These are phyloP conservation scores for Scedosporium minutisporum DNA, from an alignment of 2,329 filamentous ascomycete species.

Conservation along the genomic window DNA sequence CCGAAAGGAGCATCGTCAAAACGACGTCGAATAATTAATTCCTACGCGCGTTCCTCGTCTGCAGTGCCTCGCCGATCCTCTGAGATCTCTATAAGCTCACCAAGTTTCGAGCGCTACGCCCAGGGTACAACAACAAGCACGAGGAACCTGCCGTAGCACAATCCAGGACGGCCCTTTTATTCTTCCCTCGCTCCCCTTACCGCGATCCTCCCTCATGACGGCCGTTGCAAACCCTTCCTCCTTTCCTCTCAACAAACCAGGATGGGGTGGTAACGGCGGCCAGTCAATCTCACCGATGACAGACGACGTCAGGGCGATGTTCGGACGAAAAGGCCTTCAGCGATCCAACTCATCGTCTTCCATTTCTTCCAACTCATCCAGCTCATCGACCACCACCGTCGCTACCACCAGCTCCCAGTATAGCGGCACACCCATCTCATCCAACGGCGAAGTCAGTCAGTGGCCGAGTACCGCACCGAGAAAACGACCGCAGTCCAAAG, in stretches of 20 bases:
- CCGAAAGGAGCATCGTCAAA: not conserved
- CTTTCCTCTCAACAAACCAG: slow-evolving; percentile 53
- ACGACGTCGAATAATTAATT: not conserved
- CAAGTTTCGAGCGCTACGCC: slow-evolving; percentile 6
- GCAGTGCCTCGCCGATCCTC: not conserved
- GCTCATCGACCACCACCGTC: slow-evolving; percentile 53
- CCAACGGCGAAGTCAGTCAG: slow-evolving; percentile 37
- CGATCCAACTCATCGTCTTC: slow-evolving; percentile 89
- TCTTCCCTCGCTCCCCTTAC: slow-evolving; percentile 4
- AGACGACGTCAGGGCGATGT: slow-evolving; percentile 80
- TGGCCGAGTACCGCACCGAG: slow-evolving; percentile 32
- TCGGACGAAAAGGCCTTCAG: slow-evolving; percentile 78
- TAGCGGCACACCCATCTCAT: slow-evolving; percentile 47
- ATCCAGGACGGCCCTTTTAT: not conserved
- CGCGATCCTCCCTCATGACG: slow-evolving; percentile 43
- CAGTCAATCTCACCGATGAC: slow-evolving; percentile 57
- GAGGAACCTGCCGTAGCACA: not conserved
- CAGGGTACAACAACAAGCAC: not conserved
- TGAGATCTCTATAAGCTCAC: not conserved
- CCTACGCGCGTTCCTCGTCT: not conserved
- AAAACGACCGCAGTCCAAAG: slow-evolving; percentile 42
- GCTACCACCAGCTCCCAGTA: slow-evolving; percentile 49
- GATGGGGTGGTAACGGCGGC: slow-evolving; percentile 53
- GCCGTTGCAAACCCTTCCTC: slow-evolving; percentile 57
- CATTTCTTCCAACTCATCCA: slow-evolving; percentile 55